phyloP scores from a whole-genome alignment of 768 basidiomycete species.

The Mrakia frigida region DNA sequence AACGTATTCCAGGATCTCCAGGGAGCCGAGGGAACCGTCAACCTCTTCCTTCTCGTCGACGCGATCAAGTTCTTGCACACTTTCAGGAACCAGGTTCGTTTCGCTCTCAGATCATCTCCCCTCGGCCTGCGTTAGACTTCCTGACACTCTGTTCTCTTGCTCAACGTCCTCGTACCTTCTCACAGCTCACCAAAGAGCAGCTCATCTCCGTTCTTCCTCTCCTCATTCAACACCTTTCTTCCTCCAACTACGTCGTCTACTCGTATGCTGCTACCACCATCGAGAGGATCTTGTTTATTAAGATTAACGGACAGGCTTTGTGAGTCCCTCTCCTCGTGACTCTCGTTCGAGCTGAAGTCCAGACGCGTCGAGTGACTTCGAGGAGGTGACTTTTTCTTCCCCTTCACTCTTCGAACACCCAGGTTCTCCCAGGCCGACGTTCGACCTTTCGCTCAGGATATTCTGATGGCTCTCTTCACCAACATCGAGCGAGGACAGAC shows the following conservation, averaged over 20 bases:
- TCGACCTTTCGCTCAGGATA: constrained; percentile 67
- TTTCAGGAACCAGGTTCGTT: constrained; percentile 83
- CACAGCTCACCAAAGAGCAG: constrained; percentile 85
- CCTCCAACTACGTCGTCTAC: constrained; percentile 82
- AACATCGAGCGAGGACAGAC: constrained; percentile 74
- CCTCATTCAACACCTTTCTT: constrained; percentile 72
- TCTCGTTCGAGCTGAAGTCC: background rate
- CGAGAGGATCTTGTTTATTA: constrained; percentile 87
- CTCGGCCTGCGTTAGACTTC: background rate
- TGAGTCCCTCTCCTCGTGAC: constrained; percentile 46
- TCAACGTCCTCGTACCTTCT: background rate
- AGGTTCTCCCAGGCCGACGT: constrained; percentile 88
- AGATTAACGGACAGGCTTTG: constrained; percentile 67
- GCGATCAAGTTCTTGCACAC: constrained; percentile 91
- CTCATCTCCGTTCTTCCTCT: constrained; percentile 83
- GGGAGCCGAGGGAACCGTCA: constrained; percentile 57
- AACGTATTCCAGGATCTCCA: constrained; percentile 83
- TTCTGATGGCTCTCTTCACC: constrained; percentile 61
- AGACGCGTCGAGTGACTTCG: background rate
- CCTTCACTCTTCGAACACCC: background rate
- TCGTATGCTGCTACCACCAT: constrained; percentile 98
- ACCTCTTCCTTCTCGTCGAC: constrained; percentile 77
- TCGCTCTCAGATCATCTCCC: background rate
- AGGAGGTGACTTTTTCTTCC: background rate
- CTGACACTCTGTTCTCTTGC: background rate